phyloP scores from a whole-genome alignment of 2,329 filamentous ascomycete species.

The Penicillium sp. region DNA sequence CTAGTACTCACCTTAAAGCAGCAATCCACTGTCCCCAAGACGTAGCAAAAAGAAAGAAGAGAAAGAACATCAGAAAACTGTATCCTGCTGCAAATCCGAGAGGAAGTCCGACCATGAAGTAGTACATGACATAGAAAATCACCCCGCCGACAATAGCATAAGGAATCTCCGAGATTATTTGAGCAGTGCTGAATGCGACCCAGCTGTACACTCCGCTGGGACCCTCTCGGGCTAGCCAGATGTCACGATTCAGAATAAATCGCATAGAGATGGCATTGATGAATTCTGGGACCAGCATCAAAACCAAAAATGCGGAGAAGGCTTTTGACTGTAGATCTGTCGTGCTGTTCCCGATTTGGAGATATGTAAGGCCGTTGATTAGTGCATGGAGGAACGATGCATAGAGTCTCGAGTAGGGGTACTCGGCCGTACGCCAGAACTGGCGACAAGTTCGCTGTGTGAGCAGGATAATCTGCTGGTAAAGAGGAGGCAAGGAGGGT shows the following conservation, averaged over 20 bases:
- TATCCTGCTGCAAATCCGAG: slow-evolving; percentile 64
- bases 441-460: slow-evolving; percentile 66
- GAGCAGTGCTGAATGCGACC: slow-evolving; percentile 67
- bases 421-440: slow-evolving; percentile 70
- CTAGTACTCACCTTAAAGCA: slow-evolving; percentile 60
- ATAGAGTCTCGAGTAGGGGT: slow-evolving; percentile 72
- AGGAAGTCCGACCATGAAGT: slow-evolving; percentile 68
- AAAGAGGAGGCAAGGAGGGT: slow-evolving; percentile 47
- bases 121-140: slow-evolving; percentile 69
- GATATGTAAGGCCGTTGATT: slow-evolving; percentile 73
- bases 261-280: slow-evolving; percentile 69
- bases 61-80: slow-evolving; percentile 68
- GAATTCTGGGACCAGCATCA: slow-evolving; percentile 64
- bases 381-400: slow-evolving; percentile 64
- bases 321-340: slow-evolving; percentile 67
- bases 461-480: slow-evolving; percentile 61
- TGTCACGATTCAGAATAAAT: slow-evolving; percentile 65
- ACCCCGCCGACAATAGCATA: slow-evolving; percentile 59
- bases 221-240: slow-evolving; percentile 68
- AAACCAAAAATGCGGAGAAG: slow-evolving; percentile 64
- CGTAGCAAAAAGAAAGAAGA: slow-evolving; percentile 69
- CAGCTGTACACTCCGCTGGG: slow-evolving; percentile 70
- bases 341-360: slow-evolving; percentile 61
- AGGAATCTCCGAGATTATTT: slow-evolving; percentile 67
- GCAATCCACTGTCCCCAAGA: slow-evolving; percentile 78